Percentiles rank a stretch among this genome's conserved stretches.
These are phyloP conservation scores for Phytopythium mirpurense DNA, from an alignment of 352 stramenopile species.

Conservation along the genomic window DNA sequence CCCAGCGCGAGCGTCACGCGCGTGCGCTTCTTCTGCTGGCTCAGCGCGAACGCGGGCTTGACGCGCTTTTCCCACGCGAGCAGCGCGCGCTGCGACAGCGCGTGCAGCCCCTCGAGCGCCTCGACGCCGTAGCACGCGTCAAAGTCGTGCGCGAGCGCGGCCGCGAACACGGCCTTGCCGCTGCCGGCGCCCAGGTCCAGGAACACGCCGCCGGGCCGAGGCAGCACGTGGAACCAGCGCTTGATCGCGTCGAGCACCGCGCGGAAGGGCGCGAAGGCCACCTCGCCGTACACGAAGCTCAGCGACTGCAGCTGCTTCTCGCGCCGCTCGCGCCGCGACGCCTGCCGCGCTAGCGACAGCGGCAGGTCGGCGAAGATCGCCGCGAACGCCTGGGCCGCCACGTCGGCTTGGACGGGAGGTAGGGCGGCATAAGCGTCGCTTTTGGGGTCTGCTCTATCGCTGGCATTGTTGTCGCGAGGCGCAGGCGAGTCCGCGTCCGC, in stretches of 20 bases:
- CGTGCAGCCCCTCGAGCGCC: conserved; percentile 75
- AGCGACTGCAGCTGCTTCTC: conserved; percentile 60
- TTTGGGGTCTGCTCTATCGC: too few species aligned
- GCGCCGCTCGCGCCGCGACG: conserved; percentile 32
- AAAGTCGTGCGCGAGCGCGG: conserved; percentile 82
- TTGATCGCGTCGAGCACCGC: conserved; percentile 58
- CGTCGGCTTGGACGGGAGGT: background rate
- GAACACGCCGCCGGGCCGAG: conserved; percentile 69
- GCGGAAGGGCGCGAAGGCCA: conserved; percentile 79
- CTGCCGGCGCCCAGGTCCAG: conserved; percentile 86
- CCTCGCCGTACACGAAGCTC: conserved; percentile 87
- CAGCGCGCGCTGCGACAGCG: conserved; percentile 50
- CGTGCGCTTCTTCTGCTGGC: conserved; percentile 63
- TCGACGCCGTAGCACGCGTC: conserved; percentile 82
- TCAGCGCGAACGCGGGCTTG: conserved; percentile 33
- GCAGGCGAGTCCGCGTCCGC: too few species aligned
- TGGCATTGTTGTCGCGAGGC: too few species aligned
- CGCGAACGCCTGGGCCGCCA: conserved; percentile 31
- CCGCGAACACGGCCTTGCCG: conserved; percentile 85
- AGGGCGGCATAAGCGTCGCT: too few species aligned
- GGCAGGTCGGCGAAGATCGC: conserved; percentile 40
- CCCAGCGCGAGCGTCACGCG: conserved; percentile 65
- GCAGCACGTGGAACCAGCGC: conserved; percentile 51
- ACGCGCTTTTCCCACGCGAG: conserved; percentile 48
- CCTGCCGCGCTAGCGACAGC: conserved; percentile 23